Conservation (phyloP, 257 asterid genomes). For the Scutellaria minor region DNA sequence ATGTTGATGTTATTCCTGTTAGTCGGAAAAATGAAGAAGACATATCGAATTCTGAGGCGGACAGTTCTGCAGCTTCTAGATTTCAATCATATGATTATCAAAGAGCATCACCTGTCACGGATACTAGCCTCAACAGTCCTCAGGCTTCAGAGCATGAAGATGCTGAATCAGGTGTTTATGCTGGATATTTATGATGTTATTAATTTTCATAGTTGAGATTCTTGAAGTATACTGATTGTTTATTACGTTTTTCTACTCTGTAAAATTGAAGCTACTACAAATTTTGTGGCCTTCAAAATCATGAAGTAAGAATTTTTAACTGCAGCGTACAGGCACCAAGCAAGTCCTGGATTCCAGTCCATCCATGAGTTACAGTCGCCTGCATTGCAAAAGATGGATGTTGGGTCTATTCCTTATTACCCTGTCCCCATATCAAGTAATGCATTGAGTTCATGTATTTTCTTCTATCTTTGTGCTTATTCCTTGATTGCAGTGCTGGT, state of each 20-base stretch:
- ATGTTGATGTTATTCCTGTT: conserved; percentile 51
- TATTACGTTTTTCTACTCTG: conserved; percentile 7
- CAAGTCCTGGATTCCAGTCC: conserved; percentile 63
- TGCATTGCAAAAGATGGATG: conserved; percentile 36
- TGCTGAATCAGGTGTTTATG: conserved; percentile 85
- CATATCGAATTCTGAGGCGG: conserved; percentile 53
- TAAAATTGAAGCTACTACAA: conserved; percentile 16
- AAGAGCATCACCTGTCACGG: conserved; percentile 70
- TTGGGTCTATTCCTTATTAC: conserved; percentile 49
- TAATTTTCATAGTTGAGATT: conserved; percentile 5
- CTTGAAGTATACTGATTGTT: conserved; percentile 12
- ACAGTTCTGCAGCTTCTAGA: conserved; percentile 60
- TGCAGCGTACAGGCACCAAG: conserved; percentile 74
- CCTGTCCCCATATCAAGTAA: conserved; percentile 51
- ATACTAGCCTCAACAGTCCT: conserved; percentile 67
- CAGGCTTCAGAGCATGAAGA: conserved; percentile 87
- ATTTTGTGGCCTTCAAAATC: conserved; percentile 31
- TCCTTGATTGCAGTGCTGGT: conserved; percentile 9
- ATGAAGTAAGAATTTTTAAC: conserved; percentile 27
- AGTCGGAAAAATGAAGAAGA: conserved; percentile 53
- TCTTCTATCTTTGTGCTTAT: conserved; percentile 15
- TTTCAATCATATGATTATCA: conserved; percentile 62
- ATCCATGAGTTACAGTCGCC: conserved; percentile 49
- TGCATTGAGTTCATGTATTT: conserved; percentile 19
- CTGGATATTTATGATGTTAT: conserved; percentile 28